phyloP scores from a whole-genome alignment of 805 yeast genomes.

The Starmerella apis region DNA sequence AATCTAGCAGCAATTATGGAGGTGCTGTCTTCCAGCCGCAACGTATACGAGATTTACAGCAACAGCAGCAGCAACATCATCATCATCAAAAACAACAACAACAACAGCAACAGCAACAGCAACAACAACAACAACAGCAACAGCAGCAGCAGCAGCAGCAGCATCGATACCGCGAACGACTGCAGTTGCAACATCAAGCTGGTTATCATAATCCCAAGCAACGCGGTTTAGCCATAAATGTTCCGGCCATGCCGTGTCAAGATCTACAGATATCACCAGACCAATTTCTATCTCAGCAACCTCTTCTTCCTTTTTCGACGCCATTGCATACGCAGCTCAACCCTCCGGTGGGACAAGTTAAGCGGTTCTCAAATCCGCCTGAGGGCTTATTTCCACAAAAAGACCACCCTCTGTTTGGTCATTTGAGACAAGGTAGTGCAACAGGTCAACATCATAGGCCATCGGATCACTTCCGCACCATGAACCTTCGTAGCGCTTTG shows the following conservation, averaged over 20 bases:
- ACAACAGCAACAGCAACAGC: neutral
- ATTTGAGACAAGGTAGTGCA: neutral
- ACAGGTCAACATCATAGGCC: neutral
- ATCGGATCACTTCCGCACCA: neutral
- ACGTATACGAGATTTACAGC: too few species aligned
- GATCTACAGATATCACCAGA: neutral
- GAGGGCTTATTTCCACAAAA: neutral
- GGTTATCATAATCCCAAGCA: neutral
- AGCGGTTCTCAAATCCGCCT: neutral
- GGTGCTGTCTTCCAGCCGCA: too few species aligned
- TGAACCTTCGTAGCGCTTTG: neutral
- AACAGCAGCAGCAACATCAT: neutral
- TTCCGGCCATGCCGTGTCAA: neutral
- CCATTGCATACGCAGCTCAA: slow-evolving; percentile 1
- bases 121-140: neutral
- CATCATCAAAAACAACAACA: neutral
- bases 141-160: neutral
- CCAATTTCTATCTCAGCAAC: neutral
- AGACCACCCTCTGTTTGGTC: neutral
- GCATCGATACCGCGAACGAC: neutral
- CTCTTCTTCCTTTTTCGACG: neutral
- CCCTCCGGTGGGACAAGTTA: neutral
- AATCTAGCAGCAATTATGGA: too few species aligned
- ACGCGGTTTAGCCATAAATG: neutral
- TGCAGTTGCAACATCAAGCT: neutral